phyloP scores from a whole-genome alignment of 2,329 filamentous ascomycete species.

The Sporothrix phasma region DNA sequence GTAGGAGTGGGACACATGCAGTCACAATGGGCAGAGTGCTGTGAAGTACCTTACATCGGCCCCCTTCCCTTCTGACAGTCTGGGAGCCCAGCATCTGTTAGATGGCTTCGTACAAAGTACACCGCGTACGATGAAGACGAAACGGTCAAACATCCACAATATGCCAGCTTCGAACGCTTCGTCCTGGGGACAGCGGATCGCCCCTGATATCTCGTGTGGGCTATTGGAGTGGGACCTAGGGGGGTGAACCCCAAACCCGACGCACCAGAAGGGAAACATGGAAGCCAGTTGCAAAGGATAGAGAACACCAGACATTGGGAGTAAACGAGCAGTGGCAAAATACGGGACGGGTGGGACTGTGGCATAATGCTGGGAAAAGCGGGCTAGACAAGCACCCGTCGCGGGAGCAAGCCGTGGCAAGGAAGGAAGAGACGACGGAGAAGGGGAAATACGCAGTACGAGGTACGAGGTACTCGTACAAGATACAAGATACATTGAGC shows the following conservation, averaged over 20 bases:
- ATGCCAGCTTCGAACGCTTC: background rate
- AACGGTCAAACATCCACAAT: background rate
- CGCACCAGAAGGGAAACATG: background rate
- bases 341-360: background rate
- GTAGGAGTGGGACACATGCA: no score
- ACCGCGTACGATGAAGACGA: background rate
- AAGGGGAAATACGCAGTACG: background rate
- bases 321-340: background rate
- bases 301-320: background rate
- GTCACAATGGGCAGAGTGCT: no score
- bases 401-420: conserved; percentile 3
- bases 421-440: background rate
- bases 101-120: no score
- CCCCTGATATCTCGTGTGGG: background rate
- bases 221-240: background rate
- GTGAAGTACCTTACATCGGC: no score
- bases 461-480: background rate
- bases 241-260: background rate
- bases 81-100: no score
- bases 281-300: no score
- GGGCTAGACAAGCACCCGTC: background rate
- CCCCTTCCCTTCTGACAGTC: no score
- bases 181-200: background rate
- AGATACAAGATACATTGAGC: background rate
- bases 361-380: conserved; percentile 1